A percentile compares a stretch with the other conserved stretches of the same genome.
phyloP scores from a whole-genome alignment of 192 early-diverging fungal species.

The Gigaspora rosea region DNA sequence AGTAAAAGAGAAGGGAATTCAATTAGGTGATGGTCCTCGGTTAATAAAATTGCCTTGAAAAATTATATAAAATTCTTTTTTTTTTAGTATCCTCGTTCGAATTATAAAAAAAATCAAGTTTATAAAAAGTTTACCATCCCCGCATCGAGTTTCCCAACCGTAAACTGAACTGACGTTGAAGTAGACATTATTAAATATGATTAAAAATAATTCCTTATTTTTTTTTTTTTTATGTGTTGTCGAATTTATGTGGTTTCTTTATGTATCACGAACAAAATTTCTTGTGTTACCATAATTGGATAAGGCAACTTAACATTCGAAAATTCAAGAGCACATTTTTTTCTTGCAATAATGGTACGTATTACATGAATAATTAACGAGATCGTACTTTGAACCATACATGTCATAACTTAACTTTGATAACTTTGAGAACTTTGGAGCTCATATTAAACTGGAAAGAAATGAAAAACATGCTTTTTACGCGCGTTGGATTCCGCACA shows the following conservation, averaged over 20 bases:
- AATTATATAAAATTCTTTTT: not conserved
- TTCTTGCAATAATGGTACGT: not conserved
- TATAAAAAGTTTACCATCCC: constrained; percentile 67
- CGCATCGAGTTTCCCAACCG: constrained; percentile 93
- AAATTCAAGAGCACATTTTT: not conserved
- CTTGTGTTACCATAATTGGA: no score
- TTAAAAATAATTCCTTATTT: not conserved
- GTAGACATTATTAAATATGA: not conserved
- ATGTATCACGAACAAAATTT: no score
- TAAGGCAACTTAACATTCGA: not conserved
- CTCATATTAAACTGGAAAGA: no score
- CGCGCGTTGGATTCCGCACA: no score
- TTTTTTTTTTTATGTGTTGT: not conserved
- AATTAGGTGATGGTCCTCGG: constrained; percentile 97
- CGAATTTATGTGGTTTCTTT: no score
- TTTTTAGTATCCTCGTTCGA: not conserved
- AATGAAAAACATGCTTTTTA: no score
- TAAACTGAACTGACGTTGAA: constrained; percentile 68
- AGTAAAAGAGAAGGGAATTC: constrained; percentile 97
- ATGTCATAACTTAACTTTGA: no score
- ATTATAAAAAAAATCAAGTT: not conserved
- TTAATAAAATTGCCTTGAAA: constrained; percentile 79
- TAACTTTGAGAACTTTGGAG: no score
- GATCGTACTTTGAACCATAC: no score
- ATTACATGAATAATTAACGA: no score